These are phyloP conservation scores for Pseudocercospora crystallina DNA, from an alignment of 2,329 filamentous ascomycete species.

Conservation along the genomic window DNA sequence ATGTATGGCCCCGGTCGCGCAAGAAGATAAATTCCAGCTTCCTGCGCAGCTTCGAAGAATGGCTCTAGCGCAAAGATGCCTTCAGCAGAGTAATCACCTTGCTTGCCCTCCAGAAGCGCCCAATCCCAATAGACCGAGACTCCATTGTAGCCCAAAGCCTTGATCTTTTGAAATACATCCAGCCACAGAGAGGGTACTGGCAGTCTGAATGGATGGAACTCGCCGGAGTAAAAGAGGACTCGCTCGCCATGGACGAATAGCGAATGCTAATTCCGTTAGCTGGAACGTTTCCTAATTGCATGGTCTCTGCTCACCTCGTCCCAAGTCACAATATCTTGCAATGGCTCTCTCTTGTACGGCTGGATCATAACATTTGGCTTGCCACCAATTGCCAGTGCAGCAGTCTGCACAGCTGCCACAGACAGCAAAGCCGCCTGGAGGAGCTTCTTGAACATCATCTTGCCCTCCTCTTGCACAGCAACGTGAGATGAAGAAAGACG, in stretches of 20 bases:
- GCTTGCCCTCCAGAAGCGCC: constrained; percentile 73
- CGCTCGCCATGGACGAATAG: constrained; percentile 69
- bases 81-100: constrained; percentile 66
- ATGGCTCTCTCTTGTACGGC: constrained; percentile 49
- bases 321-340: constrained; percentile 66
- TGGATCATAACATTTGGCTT: constrained; percentile 51
- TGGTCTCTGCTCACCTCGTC: constrained; percentile 51
- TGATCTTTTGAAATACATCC: constrained; percentile 80
- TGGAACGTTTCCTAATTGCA: not conserved
- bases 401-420: constrained; percentile 21
- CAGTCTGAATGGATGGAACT: constrained; percentile 69
- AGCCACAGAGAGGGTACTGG: constrained; percentile 64
- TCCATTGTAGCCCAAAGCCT: constrained; percentile 74
- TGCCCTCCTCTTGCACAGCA: not conserved
- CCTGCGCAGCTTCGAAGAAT: constrained; percentile 72
- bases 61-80: constrained; percentile 71
- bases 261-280: constrained; percentile 49
- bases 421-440: constrained; percentile 28
- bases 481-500: not conserved
- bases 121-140: constrained; percentile 80
- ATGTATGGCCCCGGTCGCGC: constrained; percentile 57
- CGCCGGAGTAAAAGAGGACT: constrained; percentile 69
- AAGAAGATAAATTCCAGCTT: constrained; percentile 75
- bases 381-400: constrained; percentile 51
- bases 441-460: constrained; percentile 29